Conservation (phyloP, 129 eudicot species). For the Flaveria robusta region DNA sequence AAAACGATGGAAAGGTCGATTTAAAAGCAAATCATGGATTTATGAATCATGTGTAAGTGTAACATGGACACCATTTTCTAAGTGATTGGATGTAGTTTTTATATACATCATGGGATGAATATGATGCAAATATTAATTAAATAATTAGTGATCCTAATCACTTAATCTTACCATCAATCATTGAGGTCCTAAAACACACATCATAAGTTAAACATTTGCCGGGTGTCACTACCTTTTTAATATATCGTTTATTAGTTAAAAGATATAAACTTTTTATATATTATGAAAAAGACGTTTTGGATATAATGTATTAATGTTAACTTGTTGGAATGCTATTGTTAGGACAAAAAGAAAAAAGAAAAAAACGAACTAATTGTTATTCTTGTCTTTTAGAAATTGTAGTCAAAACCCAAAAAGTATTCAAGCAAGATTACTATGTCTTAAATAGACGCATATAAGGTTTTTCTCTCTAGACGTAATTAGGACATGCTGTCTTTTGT, state of each 20-base stretch:
- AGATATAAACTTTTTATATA: not conserved
- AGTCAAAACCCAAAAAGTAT: not conserved
- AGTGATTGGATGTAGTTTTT: slow-evolving; percentile 18
- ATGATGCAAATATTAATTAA: slow-evolving; percentile 26
- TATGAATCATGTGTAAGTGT: slow-evolving; percentile 28
- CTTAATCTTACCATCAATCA: slow-evolving; percentile 25
- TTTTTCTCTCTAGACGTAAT: not conserved
- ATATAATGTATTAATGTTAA: not conserved
- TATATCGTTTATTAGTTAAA: not conserved
- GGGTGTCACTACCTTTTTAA: not conserved
- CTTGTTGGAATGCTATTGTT: not conserved
- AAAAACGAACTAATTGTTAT: too few relatives aligned
- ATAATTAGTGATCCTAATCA: slow-evolving; percentile 24
- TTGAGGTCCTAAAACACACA: not conserved
- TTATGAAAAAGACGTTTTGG: not conserved
- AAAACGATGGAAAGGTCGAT: slow-evolving; percentile 10
- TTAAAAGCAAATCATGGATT: slow-evolving; percentile 6
- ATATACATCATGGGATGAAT: slow-evolving; percentile 33
- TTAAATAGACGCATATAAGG: not conserved
- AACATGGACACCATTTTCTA: slow-evolving; percentile 30
- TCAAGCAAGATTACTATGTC: not conserved
- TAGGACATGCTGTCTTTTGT: not conserved
- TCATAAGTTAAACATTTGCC: not conserved
- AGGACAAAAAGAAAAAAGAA: not conserved
- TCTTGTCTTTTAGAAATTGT: not conserved